Base-by-base conservation (phyloP, 257 asterid genomes). In the Echium plantagineum region DNA sequence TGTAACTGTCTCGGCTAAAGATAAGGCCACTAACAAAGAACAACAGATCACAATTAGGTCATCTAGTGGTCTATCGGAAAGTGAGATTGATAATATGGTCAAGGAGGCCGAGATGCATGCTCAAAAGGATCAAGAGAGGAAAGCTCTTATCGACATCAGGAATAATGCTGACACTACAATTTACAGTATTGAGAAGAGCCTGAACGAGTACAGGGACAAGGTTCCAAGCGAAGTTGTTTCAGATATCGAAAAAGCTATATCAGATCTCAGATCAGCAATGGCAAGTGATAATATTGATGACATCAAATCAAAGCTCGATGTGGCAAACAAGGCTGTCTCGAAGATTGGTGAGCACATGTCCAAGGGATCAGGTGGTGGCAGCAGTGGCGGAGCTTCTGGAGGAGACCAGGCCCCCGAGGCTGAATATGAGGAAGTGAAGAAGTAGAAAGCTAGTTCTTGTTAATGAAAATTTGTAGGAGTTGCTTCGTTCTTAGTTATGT, bases 1-100 rank as follows among this genome's bases (percentile, higher is more conserved):
- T 22, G 65, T 69, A 20, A 63, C 61, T 7, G 62, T 64, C 9
- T 31, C 74, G 12, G 74, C 74, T 2, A 59, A 63, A 20, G 69
- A 69, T 53, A 69, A 57, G 60, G 56, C 54, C 5, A 63, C 74
- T 38, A 61, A 69, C 15, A 63, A 52, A 56, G 64, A 63, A 16
- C 65, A 69, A 63, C 69, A 69, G 64, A 64, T 70, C 18, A 70
- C 70, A 16, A 70, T 70, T 2, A 51, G 71, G 12, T 59, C 71
- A 15, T 66, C 66, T 2, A 64, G 71, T 52, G 66, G 71, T 18
- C 66, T 67, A 12, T 60, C 66, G 5, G 66, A 67, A 55, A 64
- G 51, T 19, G 71, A 67, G 57, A 67, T 67, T 9, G 49, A 67
- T 28, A 52, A 60, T 60, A 66, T 66, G 71, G 70, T 66, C 1